Evolutionary conservation across 257 asterid species (phyloP).

Genomic region (Marsdenia floribunda): DNA sequence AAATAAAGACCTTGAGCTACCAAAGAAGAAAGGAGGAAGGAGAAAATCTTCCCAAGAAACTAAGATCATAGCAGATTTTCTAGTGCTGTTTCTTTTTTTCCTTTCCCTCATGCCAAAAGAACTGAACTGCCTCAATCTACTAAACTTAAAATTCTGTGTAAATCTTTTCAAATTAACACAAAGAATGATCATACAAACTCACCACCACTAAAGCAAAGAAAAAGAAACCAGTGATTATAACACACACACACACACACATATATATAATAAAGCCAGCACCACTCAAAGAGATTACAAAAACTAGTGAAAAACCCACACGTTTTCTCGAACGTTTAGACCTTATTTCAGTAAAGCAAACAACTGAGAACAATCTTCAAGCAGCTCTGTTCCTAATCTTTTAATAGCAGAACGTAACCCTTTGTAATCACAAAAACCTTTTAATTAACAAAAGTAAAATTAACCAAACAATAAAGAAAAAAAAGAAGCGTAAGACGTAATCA

Average conservation of each 20-base stretch:
- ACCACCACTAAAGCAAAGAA: neutral
- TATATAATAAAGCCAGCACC: neutral
- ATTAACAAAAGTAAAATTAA: constrained; percentile 3
- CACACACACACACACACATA: too few species aligned
- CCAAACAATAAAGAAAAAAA: neutral
- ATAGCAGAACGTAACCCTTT: neutral
- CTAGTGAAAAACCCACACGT: constrained; percentile 2
- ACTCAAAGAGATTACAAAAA: neutral
- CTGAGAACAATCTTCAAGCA: neutral
- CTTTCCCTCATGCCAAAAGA: neutral
- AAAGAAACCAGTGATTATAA: neutral
- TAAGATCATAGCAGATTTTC: neutral
- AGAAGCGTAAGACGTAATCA: constrained; percentile 10
- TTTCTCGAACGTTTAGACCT: neutral
- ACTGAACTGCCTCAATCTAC: neutral
- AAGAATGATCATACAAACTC: neutral
- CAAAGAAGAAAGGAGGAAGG: neutral
- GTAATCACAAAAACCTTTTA: neutral
- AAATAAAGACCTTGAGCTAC: neutral
- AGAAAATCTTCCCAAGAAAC: neutral
- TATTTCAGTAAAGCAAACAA: neutral
- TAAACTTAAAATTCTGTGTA: neutral
- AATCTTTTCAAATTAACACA: neutral
- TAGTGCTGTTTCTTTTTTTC: neutral
- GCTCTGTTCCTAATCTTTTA: neutral